Evolutionary conservation across 345 rosid species (phyloP), one percentile per base, ranked within the genome.

Genomic region (Ceriops decandra): DNA sequence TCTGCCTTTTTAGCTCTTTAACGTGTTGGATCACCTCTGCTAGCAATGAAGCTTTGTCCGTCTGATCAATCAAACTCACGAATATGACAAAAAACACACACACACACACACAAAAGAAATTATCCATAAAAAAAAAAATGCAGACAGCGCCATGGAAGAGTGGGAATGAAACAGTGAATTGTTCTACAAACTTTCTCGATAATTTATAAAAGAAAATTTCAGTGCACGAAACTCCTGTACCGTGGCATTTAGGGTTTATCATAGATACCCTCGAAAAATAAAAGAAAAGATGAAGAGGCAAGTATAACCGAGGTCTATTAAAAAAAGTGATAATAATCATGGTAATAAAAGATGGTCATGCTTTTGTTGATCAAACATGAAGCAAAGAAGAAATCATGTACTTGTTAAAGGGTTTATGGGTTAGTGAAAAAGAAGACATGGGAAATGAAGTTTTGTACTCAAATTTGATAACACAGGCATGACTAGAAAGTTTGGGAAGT

Each of bases 11-110:
- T 17, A 91, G 83, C 79, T 95, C 99, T 72, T 90, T 95, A 21
- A 95, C 95, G 33, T 91, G 96, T 69, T 95, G 99, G 79, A 95
- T 95, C 35, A 95, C 99, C 77, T 95, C 99, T 15, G 97, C 99
- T 36, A 95, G 85, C 84, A 95, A 73, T 33, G 99, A 95, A 6
- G 99, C 99, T 79, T 95, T 95, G 82, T 95, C 99, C 69, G 99
- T 95, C 99, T 91, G 60, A 56, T 13, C 49, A 42, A 2, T 42
- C 49, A 42, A 42, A 42, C 49, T 13, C 49, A 42, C 15, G 16
- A 42, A 42, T 13, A 13, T 42, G 16, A 13, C 16, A 52, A 52
- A 53, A 24, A 27, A 56, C 1, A 10, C 1, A 15, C 11, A 15
- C 20, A 22, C 17, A 54, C 24, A 54, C 24, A 7, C 26, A 54